Conservation (phyloP, 768 basidiomycete genomes). For the Russula earlei region DNA sequence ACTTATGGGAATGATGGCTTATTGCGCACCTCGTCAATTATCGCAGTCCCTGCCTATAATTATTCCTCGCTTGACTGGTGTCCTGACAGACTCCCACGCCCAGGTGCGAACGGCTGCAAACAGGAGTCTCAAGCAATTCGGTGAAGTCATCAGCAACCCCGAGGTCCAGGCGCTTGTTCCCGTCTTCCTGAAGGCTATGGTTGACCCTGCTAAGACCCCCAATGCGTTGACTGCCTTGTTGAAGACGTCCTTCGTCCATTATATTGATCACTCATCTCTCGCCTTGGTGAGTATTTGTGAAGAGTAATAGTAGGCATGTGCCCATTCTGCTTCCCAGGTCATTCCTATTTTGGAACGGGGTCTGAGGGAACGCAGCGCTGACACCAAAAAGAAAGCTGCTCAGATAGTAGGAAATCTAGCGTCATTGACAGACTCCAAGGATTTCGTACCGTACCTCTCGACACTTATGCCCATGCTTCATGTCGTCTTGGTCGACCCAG, state of each 20-base stretch:
- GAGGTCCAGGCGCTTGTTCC: conserved; percentile 90
- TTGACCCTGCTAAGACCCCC: conserved; percentile 87
- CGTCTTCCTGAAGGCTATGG: conserved; percentile 84
- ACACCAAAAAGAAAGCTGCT: conserved; percentile 90
- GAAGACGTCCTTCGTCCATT: conserved; percentile 95
- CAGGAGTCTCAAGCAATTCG: conserved; percentile 93
- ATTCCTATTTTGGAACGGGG: conserved; percentile 94
- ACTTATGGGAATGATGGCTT: conserved; percentile 95
- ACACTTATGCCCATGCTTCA: conserved; percentile 86
- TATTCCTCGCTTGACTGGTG: conserved; percentile 90
- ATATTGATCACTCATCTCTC: conserved; percentile 93
- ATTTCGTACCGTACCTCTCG: conserved; percentile 91
- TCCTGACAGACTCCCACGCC: conserved; percentile 93
- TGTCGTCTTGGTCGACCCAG: conserved; percentile 88
- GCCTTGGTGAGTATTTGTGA: conserved; percentile 57
- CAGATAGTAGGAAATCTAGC: conserved; percentile 98
- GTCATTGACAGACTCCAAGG: conserved; percentile 78
- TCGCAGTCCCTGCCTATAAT: conserved; percentile 93
- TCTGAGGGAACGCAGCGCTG: conserved; percentile 82
- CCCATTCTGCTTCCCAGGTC: conserved; percentile 39
- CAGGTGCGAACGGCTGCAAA: conserved; percentile 92
- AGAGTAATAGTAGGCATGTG: background rate
- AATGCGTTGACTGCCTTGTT: conserved; percentile 77
- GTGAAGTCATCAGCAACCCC: conserved; percentile 96
- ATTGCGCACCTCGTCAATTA: conserved; percentile 91